A percentile compares a stretch with the other conserved stretches of the same genome.
These are phyloP conservation scores for Dactylellina haptotyla DNA, from an alignment of 2,329 filamentous ascomycete genomes.

Conservation along the genomic window DNA sequence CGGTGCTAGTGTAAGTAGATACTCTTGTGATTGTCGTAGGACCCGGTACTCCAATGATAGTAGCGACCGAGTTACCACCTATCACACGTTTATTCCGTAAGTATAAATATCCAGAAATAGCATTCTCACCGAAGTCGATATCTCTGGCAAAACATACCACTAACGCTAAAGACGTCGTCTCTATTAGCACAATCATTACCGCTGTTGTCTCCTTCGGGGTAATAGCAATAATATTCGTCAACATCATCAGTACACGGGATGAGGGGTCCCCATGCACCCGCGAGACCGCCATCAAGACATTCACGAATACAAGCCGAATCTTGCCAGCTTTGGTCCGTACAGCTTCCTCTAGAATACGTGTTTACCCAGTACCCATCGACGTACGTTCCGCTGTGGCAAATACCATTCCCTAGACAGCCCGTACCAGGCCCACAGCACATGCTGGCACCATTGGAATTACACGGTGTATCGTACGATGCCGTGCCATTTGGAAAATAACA, in stretches of 20 bases:
- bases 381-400: constrained; percentile 18
- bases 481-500: constrained; percentile 27
- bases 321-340: constrained; percentile 32
- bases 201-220: constrained; percentile 14
- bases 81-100: not conserved
- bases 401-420: constrained; percentile 21
- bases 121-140: no score
- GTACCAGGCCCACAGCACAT: constrained; percentile 31
- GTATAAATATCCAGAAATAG: not conserved
- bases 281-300: constrained; percentile 16
- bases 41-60: constrained; percentile 12
- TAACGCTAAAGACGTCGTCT: constrained; percentile 27
- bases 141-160: no score
- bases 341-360: constrained; percentile 26
- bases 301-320: constrained; percentile 20
- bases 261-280: constrained; percentile 11
- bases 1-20: not conserved
- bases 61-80: constrained; percentile 26
- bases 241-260: constrained; percentile 21
- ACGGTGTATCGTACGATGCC: constrained; percentile 13
- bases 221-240: constrained; percentile 30
- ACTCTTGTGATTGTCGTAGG: not conserved
- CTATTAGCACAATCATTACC: constrained; percentile 18
- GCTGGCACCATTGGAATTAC: constrained; percentile 8
- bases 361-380: not conserved